Conservation (phyloP, 352 stramenopile genomes). For the Thalassiosira delicatula region DNA sequence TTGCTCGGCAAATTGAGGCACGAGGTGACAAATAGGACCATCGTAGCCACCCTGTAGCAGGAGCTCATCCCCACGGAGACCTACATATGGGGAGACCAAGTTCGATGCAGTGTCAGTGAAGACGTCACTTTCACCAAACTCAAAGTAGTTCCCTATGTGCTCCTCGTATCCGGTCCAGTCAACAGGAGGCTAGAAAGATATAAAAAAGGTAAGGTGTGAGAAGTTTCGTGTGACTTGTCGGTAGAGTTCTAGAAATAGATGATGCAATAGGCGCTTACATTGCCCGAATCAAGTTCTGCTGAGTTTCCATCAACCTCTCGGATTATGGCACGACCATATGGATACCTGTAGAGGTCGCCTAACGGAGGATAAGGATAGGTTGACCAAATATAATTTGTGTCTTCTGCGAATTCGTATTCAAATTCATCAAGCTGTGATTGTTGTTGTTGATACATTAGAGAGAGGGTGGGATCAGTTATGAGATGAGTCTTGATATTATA, state of each 20-base stretch:
- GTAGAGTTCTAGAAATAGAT: too few species aligned
- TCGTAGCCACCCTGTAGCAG: constrained; percentile 45
- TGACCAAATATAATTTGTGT: constrained; percentile 4
- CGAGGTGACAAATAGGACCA: constrained; percentile 46
- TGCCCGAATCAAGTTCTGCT: too few species aligned
- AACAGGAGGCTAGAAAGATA: constrained; percentile 20
- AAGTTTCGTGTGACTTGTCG: too few species aligned
- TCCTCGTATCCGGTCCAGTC: constrained; percentile 61
- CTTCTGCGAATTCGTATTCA: constrained; percentile 21
- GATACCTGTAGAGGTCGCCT: constrained; percentile 43
- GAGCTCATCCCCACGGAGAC: constrained; percentile 43
- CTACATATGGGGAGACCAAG: constrained; percentile 22
- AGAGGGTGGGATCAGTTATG: too few species aligned
- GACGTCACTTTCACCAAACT: constrained; percentile 43
- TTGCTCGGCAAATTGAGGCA: constrained; percentile 50
- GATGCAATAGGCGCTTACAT: too few species aligned
- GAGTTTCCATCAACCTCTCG: too few species aligned
- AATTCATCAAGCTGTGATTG: too few species aligned
- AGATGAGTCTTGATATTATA: too few species aligned
- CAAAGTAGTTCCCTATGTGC: constrained; percentile 50
- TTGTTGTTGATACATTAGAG: too few species aligned
- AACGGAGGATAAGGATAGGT: constrained; percentile 33
- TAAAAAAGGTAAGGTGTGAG: background rate
- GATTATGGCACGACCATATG: constrained; percentile 32
- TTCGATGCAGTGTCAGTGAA: constrained; percentile 55